These are phyloP conservation scores for Aspergillus bertholletiae DNA, from an alignment of 495 filamentous ascomycete genomes.

Conservation along the genomic window DNA sequence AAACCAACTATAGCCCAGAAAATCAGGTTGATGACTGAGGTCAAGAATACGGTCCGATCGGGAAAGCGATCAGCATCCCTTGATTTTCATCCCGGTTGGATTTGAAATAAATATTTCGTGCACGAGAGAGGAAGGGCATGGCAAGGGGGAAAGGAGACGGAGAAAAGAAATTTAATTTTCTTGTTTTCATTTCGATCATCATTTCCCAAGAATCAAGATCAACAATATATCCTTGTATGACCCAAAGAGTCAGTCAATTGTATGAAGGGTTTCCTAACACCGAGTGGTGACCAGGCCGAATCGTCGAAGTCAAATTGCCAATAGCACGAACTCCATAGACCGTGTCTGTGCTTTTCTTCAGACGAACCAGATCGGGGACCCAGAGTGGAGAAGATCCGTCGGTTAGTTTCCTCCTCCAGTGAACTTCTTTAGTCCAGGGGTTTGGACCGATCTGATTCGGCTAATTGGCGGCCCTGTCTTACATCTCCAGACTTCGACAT, in stretches of 20 bases:
- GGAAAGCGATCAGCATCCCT: neutral
- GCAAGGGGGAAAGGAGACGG: neutral
- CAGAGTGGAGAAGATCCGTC: conserved; percentile 3
- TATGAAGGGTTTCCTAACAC: neutral
- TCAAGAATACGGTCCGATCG: neutral
- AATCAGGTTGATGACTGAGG: neutral
- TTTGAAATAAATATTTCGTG: neutral
- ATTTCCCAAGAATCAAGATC: neutral
- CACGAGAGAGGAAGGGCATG: neutral
- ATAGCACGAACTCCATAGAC: neutral
- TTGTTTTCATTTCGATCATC: neutral
- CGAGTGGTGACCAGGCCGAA: neutral
- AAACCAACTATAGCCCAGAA: neutral
- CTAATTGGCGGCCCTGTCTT: neutral
- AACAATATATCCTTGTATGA: neutral
- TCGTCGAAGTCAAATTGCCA: neutral
- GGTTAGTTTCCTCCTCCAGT: conserved; percentile 2
- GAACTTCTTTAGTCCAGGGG: neutral
- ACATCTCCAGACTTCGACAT: too few relatives aligned
- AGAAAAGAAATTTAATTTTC: too few relatives aligned
- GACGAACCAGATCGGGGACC: conserved; percentile 8
- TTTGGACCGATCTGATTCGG: neutral
- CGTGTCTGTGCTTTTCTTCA: conserved; percentile 4
- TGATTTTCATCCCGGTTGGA: neutral
- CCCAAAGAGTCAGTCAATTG: neutral